Evolutionary conservation across 176 grass and related monocot species (phyloP).

Genomic region (Typha latifolia): DNA sequence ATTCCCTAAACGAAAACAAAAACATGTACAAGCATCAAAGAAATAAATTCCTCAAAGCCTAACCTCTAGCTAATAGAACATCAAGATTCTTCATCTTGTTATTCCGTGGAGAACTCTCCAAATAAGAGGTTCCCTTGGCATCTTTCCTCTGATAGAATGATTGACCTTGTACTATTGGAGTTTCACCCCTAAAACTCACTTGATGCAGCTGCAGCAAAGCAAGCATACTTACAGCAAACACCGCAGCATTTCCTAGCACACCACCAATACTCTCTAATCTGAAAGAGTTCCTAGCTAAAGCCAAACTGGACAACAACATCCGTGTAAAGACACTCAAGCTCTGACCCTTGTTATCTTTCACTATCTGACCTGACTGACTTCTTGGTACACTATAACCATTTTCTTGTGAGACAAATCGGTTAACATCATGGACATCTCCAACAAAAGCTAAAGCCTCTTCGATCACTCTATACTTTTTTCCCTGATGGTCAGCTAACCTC

Average conservation of each 20-base stretch:
- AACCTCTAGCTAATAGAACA: conserved; percentile 62
- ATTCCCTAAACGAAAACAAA: conserved; percentile 30
- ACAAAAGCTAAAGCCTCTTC: conserved; percentile 76
- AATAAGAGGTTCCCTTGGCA: conserved; percentile 12
- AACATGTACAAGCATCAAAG: conserved; percentile 11
- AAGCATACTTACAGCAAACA: conserved; percentile 79
- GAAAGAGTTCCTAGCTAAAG: conserved; percentile 53
- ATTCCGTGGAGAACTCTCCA: conserved; percentile 26
- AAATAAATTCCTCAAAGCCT: conserved; percentile 15
- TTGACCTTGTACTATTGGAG: conserved; percentile 5
- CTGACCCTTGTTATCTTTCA: conserved; percentile 22
- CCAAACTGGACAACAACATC: conserved; percentile 41
- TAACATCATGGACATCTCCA: conserved; percentile 41
- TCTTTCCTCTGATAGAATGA: conserved; percentile 29
- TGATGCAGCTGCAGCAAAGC: conserved; percentile 66
- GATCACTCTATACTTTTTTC: conserved; percentile 63
- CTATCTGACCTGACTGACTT: conserved; percentile 25
- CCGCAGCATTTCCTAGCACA: conserved; percentile 48
- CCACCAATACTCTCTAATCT: conserved; percentile 30
- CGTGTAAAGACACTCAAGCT: conserved; percentile 39
- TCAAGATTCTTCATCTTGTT: conserved; percentile 41
- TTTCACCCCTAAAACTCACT: conserved; percentile 34
- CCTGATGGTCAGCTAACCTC: conserved; percentile 67
- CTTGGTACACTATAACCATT: conserved; percentile 24
- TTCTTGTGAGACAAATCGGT: conserved; percentile 40